Evolutionary conservation across 2,329 filamentous ascomycete genomes (phyloP).

Genomic region (Cladobotryum protrusum): DNA sequence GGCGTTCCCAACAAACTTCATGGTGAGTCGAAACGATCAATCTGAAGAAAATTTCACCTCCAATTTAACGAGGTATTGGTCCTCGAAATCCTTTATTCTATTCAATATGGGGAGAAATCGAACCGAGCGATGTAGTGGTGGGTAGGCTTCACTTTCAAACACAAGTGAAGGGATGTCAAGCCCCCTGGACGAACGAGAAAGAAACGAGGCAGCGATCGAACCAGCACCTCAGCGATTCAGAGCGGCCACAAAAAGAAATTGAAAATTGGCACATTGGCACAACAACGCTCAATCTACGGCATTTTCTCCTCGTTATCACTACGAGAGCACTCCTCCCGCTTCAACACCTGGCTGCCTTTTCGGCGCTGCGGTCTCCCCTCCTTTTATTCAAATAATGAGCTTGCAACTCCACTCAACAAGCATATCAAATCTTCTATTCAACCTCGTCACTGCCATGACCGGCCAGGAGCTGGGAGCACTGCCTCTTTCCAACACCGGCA

Average conservation of each 20-base stretch:
- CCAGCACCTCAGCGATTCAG: neutral
- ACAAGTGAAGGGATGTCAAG: too few relatives aligned
- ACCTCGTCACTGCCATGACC: neutral
- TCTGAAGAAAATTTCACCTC: too few relatives aligned
- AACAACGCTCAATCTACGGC: conserved; percentile 2
- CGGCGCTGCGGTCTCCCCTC: neutral
- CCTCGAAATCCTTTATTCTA: too few relatives aligned
- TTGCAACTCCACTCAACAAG: conserved; percentile 1
- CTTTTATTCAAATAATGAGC: neutral
- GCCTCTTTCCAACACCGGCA: conserved; percentile 1
- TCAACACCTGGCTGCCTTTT: neutral
- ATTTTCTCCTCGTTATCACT: neutral
- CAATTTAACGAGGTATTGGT: too few relatives aligned
- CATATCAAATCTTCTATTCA: neutral
- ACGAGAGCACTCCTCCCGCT: neutral
- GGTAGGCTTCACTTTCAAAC: neutral
- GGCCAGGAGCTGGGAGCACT: neutral
- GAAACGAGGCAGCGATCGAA: neutral
- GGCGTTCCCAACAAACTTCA: too few relatives aligned
- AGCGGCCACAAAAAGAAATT: neutral
- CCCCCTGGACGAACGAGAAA: neutral
- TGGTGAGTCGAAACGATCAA: too few relatives aligned
- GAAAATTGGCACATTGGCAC: neutral
- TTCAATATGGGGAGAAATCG: neutral
- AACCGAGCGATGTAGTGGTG: neutral